phyloP scores from a whole-genome alignment of 2,329 filamentous ascomycete species.

The Fusarium neocosmosporiellum region DNA sequence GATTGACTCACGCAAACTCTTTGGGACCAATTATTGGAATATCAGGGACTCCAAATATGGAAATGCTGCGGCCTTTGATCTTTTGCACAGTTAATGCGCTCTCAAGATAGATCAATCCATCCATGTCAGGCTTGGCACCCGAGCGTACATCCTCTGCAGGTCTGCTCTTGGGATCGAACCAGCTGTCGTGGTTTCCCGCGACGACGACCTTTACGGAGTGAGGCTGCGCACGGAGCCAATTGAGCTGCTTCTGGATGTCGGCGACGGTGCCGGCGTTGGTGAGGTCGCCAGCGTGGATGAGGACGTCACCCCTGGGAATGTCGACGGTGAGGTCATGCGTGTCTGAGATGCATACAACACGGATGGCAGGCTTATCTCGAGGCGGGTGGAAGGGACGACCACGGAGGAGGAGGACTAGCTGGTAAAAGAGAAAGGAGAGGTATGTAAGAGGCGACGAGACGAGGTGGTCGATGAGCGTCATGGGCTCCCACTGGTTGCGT shows the following conservation, averaged over 20 bases:
- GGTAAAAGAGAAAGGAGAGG: constrained; percentile 71
- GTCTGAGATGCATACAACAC: constrained; percentile 89
- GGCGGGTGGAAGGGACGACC: constrained; percentile 71
- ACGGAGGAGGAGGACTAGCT: constrained; percentile 73
- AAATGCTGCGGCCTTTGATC: constrained; percentile 66
- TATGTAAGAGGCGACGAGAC: constrained; percentile 76
- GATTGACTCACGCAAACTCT: constrained; percentile 66
- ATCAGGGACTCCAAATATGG: constrained; percentile 83
- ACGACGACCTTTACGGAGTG: constrained; percentile 86
- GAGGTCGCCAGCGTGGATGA: constrained; percentile 92
- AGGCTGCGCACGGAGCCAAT: constrained; percentile 82
- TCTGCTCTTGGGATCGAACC: constrained; percentile 77
- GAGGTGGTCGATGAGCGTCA: constrained; percentile 70
- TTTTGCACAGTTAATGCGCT: constrained; percentile 72
- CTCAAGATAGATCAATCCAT: constrained; percentile 79
- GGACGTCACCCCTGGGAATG: constrained; percentile 81
- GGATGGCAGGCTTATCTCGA: constrained; percentile 67
- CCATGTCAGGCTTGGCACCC: constrained; percentile 70
- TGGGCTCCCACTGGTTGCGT: constrained; percentile 58
- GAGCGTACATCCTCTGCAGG: constrained; percentile 64
- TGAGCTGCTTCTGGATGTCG: constrained; percentile 83
- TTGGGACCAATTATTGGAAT: constrained; percentile 80
- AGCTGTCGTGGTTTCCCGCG: constrained; percentile 90
- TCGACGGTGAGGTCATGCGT: constrained; percentile 76
- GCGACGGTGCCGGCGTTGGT: constrained; percentile 76